Conservation (phyloP, 345 rosid species). For the Gossypium australe region DNA sequence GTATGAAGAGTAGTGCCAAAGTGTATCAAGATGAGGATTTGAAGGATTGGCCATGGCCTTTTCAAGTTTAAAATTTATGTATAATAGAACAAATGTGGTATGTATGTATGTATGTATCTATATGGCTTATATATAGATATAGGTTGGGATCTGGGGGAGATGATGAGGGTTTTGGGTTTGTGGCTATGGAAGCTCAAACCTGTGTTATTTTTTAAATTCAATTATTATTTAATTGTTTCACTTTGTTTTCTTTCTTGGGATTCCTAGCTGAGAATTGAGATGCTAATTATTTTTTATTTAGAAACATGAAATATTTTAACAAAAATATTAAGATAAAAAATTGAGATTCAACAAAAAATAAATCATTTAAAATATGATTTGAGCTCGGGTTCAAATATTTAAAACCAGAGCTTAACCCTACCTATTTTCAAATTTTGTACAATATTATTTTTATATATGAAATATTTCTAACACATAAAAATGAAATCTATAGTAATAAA, state of each 20-base stretch:
- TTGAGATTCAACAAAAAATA: no score
- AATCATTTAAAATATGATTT: no score
- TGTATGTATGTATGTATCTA: not conserved
- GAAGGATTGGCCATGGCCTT: slow-evolving; percentile 83
- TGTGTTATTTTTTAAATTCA: not conserved
- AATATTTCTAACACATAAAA: no score
- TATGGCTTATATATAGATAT: not conserved
- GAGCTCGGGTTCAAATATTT: no score
- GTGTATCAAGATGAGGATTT: slow-evolving; percentile 71
- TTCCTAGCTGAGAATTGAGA: no score
- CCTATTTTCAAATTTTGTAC: no score
- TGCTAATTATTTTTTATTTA: not conserved
- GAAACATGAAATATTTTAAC: no score
- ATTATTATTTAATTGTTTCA: not conserved
- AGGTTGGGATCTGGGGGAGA: not conserved
- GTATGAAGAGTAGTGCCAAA: slow-evolving; percentile 48
- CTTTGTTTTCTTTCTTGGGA: not conserved
- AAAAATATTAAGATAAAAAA: no score
- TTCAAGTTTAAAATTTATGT: slow-evolving; percentile 44
- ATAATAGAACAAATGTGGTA: not conserved
- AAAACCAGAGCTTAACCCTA: no score
- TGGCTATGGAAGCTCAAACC: not conserved
- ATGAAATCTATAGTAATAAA: no score
- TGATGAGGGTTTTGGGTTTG: no score
- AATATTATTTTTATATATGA: no score